Evolutionary conservation across 2,329 filamentous ascomycete genomes (phyloP).

Genomic region (Rugonectria rugulosa): DNA sequence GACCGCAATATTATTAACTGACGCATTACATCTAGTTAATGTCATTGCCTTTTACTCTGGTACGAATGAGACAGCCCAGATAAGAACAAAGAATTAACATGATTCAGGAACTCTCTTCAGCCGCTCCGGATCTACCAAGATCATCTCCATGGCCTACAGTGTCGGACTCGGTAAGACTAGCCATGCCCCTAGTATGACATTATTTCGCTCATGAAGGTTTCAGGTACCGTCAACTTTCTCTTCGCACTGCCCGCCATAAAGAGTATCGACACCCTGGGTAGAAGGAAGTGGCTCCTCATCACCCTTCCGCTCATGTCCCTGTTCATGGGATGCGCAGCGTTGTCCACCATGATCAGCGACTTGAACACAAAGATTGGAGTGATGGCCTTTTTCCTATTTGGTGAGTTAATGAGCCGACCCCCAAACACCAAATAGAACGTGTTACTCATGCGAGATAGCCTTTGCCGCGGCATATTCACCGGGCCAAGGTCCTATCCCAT

Average conservation of each 20-base stretch:
- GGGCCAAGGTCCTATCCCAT: constrained; percentile 53
- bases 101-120: background rate
- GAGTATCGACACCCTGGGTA: constrained; percentile 45
- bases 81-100: too few species aligned
- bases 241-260: constrained; percentile 48
- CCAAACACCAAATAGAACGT: background rate
- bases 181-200: background rate
- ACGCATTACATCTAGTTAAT: constrained; percentile 18
- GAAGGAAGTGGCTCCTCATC: constrained; percentile 51
- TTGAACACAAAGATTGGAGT: constrained; percentile 35
- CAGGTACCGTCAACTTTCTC: constrained; percentile 50
- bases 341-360: constrained; percentile 42
- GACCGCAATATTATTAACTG: background rate
- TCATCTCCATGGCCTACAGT: background rate
- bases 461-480: constrained; percentile 52
- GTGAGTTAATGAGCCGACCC: constrained; percentile 15
- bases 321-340: constrained; percentile 48
- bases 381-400: constrained; percentile 48
- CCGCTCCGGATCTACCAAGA: background rate
- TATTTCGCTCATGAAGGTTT: background rate
- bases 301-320: constrained; percentile 53
- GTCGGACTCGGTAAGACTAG: constrained; percentile 5
- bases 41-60: constrained; percentile 56
- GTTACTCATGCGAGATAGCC: constrained; percentile 31
- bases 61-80: constrained; percentile 2